These are phyloP conservation scores for Magnusiomyces suaveolens DNA, from an alignment of 1,139 yeast species.

Conservation along the genomic window DNA sequence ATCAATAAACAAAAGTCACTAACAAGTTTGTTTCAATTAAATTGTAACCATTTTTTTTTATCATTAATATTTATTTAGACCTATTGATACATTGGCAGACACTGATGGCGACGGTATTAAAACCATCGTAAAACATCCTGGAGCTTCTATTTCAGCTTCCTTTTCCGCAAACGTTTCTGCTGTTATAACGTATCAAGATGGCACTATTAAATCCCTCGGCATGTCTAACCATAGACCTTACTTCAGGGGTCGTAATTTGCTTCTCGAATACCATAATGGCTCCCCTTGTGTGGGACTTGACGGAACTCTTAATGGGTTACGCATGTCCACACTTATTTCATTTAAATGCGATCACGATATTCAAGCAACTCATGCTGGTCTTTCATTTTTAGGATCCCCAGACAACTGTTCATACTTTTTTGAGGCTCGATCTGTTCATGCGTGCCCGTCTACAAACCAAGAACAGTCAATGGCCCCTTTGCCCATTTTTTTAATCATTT, in stretches of 20 bases:
- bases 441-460: conserved; percentile 70
- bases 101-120: background rate
- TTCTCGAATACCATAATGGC: conserved; percentile 64
- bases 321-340: conserved; percentile 58
- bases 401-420: conserved; percentile 77
- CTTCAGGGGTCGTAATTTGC: conserved; percentile 61
- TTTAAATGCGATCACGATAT: conserved; percentile 77
- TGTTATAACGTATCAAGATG: conserved; percentile 46
- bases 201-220: conserved; percentile 57
- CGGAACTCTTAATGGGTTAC: conserved; percentile 38
- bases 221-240: conserved; percentile 41
- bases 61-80: background rate
- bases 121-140: background rate
- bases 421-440: conserved; percentile 78
- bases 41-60: no score
- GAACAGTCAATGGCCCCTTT: conserved; percentile 29
- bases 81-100: background rate
- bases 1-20: no score
- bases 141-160: background rate
- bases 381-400: conserved; percentile 62
- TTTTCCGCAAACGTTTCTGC: conserved; percentile 45
- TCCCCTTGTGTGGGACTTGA: conserved; percentile 46
- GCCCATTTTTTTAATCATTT: conserved; percentile 24
- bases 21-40: no score
- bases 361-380: conserved; percentile 43